Evolutionary conservation across 805 yeast species (phyloP), one percentile per base, ranked within the genome.

Genomic region (Wickerhamomyces subpelliculosus): DNA sequence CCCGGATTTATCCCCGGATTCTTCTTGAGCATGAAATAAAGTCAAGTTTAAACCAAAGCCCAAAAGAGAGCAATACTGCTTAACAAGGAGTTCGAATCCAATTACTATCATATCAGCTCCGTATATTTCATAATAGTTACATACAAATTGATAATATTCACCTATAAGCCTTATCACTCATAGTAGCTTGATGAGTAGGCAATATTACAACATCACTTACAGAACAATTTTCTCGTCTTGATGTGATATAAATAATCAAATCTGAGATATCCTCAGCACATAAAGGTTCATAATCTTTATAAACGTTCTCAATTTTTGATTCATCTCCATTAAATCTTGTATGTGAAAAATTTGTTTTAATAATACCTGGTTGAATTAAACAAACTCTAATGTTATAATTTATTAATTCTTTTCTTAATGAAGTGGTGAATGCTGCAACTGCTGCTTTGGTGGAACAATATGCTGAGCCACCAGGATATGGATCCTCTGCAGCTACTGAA

Each of bases 131-230:
- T 5, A 5, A 14, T 4, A 9, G 10, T 22, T 22, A 22, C 10
- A 22, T 22, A 8, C 13, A n/a, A 13, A 26, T 8, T 14, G 4
- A 4, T 14, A 26, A 14, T n/a, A n/a, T 4, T 36, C 16, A 43
- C 19, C 36, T 38, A 32, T 49, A 50, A 1, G 55, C 55, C 27
- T 45, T 49, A 26, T 51, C 55, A 27, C 53, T 51, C 55, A 49
- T 48, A 3, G 86, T 72, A 3, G 93, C 96, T 67, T 89, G 97
- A 64, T 84, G 80, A 33, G 80, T 75, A 12, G 96, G 86, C 60
- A 88, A 82, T n/a, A 90, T 79, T 54, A 88, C 69, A 9, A 87
- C 73, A 54, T 88, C 95, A 5, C 84, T 81, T 49, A 78, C 60
- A 1, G 78, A 82, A 2, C 79, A 73, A 48, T 75, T 76, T 39